These are phyloP conservation scores for Fusarium globosum DNA, from an alignment of 2,329 filamentous ascomycete species.

Conservation along the genomic window DNA sequence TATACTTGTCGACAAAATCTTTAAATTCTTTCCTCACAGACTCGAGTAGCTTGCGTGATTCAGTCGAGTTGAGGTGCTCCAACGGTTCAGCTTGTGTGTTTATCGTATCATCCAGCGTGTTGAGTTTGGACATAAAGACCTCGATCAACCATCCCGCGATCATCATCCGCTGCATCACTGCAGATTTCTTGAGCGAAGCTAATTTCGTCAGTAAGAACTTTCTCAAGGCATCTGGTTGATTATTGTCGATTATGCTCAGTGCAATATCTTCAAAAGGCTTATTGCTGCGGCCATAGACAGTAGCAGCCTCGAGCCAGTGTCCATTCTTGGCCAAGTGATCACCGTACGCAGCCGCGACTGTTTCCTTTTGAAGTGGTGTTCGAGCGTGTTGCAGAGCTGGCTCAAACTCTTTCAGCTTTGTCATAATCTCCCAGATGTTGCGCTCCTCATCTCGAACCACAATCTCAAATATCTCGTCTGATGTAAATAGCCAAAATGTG, in stretches of 20 bases:
- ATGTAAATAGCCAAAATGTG: conserved; percentile 96
- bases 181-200: conserved; percentile 81
- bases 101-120: conserved; percentile 93
- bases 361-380: conserved; percentile 84
- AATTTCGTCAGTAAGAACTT: conserved; percentile 91
- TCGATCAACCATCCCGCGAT: conserved; percentile 95
- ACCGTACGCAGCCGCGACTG: conserved; percentile 89
- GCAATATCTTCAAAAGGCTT: conserved; percentile 98
- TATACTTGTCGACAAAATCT: conserved; percentile 87
- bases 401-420: conserved; percentile 88
- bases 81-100: conserved; percentile 86
- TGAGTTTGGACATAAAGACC: conserved; percentile 96
- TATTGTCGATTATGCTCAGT: conserved; percentile 87
- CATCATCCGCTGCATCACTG: conserved; percentile 94
- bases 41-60: conserved; percentile 78
- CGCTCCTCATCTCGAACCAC: conserved; percentile 90
- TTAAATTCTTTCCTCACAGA: conserved; percentile 82
- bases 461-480: conserved; percentile 91
- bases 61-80: conserved; percentile 75
- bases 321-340: conserved; percentile 87
- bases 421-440: conserved; percentile 94
- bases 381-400: conserved; percentile 86
- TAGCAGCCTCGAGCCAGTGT: conserved; percentile 85
- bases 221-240: conserved; percentile 88
- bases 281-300: conserved; percentile 92